Evolutionary conservation across 148 eudicot species (phyloP).

Genomic region (Beta vulgaris): DNA sequence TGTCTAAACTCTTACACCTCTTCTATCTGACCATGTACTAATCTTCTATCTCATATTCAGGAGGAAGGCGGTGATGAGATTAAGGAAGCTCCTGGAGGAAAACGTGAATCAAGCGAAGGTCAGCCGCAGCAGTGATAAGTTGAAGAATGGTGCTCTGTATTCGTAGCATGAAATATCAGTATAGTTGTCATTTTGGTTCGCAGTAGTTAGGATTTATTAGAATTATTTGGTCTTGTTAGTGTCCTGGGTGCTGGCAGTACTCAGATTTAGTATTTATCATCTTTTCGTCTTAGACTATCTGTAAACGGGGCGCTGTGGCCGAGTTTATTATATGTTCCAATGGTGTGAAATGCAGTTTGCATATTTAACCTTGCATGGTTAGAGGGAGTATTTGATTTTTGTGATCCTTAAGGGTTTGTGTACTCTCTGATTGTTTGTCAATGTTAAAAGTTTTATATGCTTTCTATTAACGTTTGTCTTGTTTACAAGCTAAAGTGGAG

Average conservation of each 20-base stretch:
- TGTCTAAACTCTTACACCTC: not conserved
- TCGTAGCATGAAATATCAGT: conserved; percentile 16
- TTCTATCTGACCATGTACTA: not conserved
- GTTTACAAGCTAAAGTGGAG: conserved; percentile 4
- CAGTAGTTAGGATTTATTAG: conserved; percentile 25
- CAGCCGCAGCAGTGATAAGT: conserved; percentile 33
- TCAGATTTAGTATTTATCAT: conserved; percentile 10
- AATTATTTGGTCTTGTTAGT: conserved; percentile 16
- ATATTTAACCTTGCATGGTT: conserved; percentile 16
- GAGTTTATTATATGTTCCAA: conserved; percentile 22
- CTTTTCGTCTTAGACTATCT: not conserved
- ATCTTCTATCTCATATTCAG: conserved; percentile 24
- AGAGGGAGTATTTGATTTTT: conserved; percentile 19
- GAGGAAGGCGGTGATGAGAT: conserved; percentile 66
- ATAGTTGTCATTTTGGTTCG: conserved; percentile 23
- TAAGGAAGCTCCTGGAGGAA: conserved; percentile 54
- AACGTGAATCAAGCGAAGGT: conserved; percentile 34
- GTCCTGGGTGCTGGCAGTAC: conserved; percentile 3
- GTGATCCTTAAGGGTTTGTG: conserved; percentile 5
- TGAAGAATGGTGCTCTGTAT: conserved; percentile 17
- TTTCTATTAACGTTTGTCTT: not conserved
- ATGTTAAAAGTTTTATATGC: not conserved
- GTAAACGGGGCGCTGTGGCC: not conserved
- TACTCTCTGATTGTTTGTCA: conserved; percentile 4
- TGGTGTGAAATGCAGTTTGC: conserved; percentile 21